phyloP scores from a whole-genome alignment of 2,329 filamentous ascomycete genomes.

The Monosporascus sp. region DNA sequence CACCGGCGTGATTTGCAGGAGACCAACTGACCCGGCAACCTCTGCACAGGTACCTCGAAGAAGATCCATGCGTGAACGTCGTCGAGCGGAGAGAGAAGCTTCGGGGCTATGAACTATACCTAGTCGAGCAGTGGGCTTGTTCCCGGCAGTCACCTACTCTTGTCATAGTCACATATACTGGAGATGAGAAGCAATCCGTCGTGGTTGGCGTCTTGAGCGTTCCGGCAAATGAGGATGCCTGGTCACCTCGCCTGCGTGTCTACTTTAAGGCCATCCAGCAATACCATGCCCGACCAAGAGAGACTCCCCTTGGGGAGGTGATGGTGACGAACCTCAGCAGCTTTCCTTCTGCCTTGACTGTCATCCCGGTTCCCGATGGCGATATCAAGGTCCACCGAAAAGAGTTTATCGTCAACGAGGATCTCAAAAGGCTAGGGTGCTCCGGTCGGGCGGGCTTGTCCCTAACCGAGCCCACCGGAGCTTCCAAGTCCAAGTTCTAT shows the following conservation, averaged over 20 bases:
- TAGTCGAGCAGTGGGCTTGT: slow-evolving; percentile 97
- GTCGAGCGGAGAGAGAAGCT: slow-evolving; percentile 67
- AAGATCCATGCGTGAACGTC: slow-evolving; percentile 71
- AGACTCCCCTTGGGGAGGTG: slow-evolving; percentile 75
- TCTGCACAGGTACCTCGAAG: slow-evolving; percentile 65
- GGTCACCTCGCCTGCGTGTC: slow-evolving; percentile 72
- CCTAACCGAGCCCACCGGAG: slow-evolving; percentile 68
- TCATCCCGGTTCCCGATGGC: slow-evolving; percentile 85
- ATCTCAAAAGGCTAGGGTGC: slow-evolving; percentile 87
- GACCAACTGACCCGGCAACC: not conserved
- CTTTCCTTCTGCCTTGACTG: slow-evolving; percentile 85
- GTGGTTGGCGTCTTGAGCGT: slow-evolving; percentile 75
- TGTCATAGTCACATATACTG: slow-evolving; percentile 88
- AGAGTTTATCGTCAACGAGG: slow-evolving; percentile 88
- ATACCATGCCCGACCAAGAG: slow-evolving; percentile 76
- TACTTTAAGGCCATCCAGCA: slow-evolving; percentile 85
- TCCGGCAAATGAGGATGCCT: slow-evolving; percentile 70
- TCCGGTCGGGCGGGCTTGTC: slow-evolving; percentile 84
- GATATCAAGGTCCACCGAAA: slow-evolving; percentile 75
- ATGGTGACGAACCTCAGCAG: slow-evolving; percentile 93
- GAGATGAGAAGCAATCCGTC: slow-evolving; percentile 73
- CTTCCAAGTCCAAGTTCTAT: slow-evolving; percentile 85
- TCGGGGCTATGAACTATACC: slow-evolving; percentile 82
- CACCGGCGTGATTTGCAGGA: not conserved
- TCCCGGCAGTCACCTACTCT: slow-evolving; percentile 86